phyloP scores from a whole-genome alignment of 805 yeast genomes.

The Candida manassasensis region DNA sequence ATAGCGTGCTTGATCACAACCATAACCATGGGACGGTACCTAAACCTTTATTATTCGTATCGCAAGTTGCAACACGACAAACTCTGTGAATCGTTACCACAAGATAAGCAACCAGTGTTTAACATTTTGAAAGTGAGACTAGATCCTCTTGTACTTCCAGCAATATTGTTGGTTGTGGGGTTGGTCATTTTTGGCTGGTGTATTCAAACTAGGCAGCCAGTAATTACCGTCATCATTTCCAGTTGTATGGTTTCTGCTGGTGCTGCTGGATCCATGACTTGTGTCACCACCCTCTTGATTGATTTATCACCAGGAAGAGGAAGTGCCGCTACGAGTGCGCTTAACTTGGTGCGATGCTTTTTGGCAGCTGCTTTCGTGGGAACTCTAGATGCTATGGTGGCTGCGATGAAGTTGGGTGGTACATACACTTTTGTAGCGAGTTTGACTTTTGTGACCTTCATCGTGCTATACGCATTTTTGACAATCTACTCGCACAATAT shows the following conservation, averaged over 20 bases:
- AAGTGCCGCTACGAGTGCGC: conserved; percentile 69
- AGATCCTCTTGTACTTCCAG: conserved; percentile 27
- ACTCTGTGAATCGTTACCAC: conserved; percentile 18
- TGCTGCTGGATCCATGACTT: conserved; percentile 54
- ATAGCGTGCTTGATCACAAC: conserved; percentile 61
- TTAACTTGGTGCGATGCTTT: conserved; percentile 71
- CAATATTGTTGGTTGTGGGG: conserved; percentile 34
- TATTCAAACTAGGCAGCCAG: conserved; percentile 40
- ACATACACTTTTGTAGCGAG: conserved; percentile 69
- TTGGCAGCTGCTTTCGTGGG: conserved; percentile 69
- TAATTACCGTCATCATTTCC: conserved; percentile 55
- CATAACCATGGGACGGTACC: conserved; percentile 48
- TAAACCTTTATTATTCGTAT: conserved; percentile 48
- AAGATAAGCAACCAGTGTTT: conserved; percentile 36
- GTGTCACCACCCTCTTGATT: conserved; percentile 63
- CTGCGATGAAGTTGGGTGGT: conserved; percentile 63
- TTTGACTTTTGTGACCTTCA: conserved; percentile 17
- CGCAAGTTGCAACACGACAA: conserved; percentile 17
- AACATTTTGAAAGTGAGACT: conserved; percentile 55
- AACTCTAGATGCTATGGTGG: conserved; percentile 57
- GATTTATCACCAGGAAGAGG: conserved; percentile 68
- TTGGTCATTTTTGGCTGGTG: conserved; percentile 67
- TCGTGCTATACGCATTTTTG: not conserved
- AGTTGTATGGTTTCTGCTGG: conserved; percentile 55
- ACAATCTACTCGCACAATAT: not conserved